These are phyloP conservation scores for Comarum palustre DNA, from an alignment of 306 rosid genomes.

Conservation along the genomic window DNA sequence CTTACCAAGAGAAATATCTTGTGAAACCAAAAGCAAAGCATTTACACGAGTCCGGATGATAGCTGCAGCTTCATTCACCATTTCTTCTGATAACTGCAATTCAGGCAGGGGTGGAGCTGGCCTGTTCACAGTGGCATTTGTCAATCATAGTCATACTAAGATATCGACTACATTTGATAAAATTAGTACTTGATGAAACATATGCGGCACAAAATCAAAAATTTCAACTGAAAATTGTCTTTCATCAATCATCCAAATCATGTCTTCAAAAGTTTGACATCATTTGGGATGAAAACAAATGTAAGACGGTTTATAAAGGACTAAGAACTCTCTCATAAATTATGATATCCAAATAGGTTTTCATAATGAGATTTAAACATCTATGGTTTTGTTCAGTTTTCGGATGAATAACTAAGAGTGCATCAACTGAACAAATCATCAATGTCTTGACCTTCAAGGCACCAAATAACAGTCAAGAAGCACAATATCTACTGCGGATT, in stretches of 20 bases:
- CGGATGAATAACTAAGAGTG: neutral
- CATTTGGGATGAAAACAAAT: neutral
- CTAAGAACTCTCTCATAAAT: neutral
- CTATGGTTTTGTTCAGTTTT: neutral
- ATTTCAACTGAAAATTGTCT: slow-evolving; percentile 10
- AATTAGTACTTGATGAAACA: neutral
- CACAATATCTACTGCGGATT: neutral
- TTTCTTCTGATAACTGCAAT: slow-evolving; percentile 77
- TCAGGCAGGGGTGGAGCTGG: slow-evolving; percentile 94
- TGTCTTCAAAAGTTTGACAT: neutral
- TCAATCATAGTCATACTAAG: neutral
- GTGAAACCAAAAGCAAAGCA: slow-evolving; percentile 61
- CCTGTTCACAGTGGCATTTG: slow-evolving; percentile 39
- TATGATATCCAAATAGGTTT: neutral
- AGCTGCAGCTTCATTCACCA: slow-evolving; percentile 57
- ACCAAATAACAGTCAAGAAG: slow-evolving; percentile 14
- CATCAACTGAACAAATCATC: slow-evolving; percentile 2
- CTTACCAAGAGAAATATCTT: slow-evolving; percentile 70
- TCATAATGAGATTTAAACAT: too few species aligned
- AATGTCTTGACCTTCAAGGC: slow-evolving; percentile 1
- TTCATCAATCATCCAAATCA: neutral
- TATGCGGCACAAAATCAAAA: neutral
- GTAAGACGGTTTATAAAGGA: neutral
- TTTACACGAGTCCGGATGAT: slow-evolving; percentile 55
- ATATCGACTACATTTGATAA: neutral